Evolutionary conservation across 805 yeast species (phyloP).

Genomic region (Teunomyces barrocoloradensis): DNA sequence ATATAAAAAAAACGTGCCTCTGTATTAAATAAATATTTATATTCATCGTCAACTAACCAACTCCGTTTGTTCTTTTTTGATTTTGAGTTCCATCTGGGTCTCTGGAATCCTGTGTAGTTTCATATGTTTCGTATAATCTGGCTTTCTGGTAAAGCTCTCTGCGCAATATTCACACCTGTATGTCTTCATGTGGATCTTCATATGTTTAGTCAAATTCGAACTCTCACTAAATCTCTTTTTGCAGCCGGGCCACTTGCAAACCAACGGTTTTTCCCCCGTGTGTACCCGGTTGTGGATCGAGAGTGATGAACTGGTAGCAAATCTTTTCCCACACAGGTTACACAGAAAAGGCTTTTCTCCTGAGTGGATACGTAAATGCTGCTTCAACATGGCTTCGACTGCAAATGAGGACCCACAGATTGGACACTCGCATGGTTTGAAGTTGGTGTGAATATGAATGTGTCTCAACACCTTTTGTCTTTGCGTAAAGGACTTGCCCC

Average conservation of each 20-base stretch:
- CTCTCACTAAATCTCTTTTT: constrained; percentile 84
- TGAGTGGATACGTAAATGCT: constrained; percentile 80
- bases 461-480: constrained; percentile 86
- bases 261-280: constrained; percentile 86
- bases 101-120: constrained; percentile 8
- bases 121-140: constrained; percentile 41
- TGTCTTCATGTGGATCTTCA: constrained; percentile 66
- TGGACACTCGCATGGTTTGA: constrained; percentile 73
- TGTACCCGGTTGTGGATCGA: constrained; percentile 84
- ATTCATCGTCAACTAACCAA: not conserved
- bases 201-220: constrained; percentile 83
- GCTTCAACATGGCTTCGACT: constrained; percentile 71
- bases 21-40: not conserved
- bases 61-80: not conserved
- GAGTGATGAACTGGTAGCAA: constrained; percentile 79
- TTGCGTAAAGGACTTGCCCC: constrained; percentile 64
- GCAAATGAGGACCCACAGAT: constrained; percentile 72
- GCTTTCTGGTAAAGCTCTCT: constrained; percentile 48
- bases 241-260: constrained; percentile 78
- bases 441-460: constrained; percentile 82
- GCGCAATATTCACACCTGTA: constrained; percentile 53
- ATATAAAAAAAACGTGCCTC: not conserved
- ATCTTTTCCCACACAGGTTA: constrained; percentile 66
- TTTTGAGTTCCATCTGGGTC: not conserved
- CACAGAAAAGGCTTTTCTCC: constrained; percentile 89